phyloP scores from a whole-genome alignment of 2,329 filamentous ascomycete genomes.

The Fusarium sp. region DNA sequence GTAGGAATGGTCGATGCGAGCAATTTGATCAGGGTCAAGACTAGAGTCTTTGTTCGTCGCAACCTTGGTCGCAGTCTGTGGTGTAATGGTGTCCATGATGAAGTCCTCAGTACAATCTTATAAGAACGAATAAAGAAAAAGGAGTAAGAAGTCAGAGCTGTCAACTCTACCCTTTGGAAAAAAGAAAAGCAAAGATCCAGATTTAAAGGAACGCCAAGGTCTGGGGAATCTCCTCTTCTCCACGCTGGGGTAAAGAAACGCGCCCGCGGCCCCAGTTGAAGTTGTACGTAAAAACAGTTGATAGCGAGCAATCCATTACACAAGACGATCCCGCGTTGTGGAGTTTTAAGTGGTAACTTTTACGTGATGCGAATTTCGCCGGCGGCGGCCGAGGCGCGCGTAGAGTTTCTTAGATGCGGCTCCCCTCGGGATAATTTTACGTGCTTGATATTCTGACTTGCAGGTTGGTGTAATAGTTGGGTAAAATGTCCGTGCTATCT shows the following conservation, averaged over 20 bases:
- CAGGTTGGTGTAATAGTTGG: slow-evolving; percentile 9
- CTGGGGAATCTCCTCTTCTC: slow-evolving; percentile 20
- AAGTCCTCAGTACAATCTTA: background rate
- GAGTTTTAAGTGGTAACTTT: slow-evolving; percentile 14
- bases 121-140: background rate
- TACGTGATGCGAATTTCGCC: slow-evolving; percentile 15
- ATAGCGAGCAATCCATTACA: slow-evolving; percentile 21
- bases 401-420: slow-evolving; percentile 18
- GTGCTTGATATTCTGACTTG: background rate
- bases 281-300: slow-evolving; percentile 23
- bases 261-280: background rate
- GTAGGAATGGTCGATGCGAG: slow-evolving; percentile 25
- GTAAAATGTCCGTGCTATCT: background rate
- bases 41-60: background rate
- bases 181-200: background rate
- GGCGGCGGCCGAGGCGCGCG: slow-evolving; percentile 10
- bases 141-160: background rate
- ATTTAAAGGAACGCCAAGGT: slow-evolving; percentile 10
- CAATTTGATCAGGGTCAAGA: slow-evolving; percentile 17
- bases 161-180: background rate
- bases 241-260: background rate
- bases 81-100: slow-evolving; percentile 2
- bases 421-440: slow-evolving; percentile 4
- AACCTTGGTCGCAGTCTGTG: background rate
- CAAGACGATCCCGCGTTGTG: slow-evolving; percentile 1